phyloP scores from a whole-genome alignment of 176 grass and related monocot genomes.

The Stipa capillata region DNA sequence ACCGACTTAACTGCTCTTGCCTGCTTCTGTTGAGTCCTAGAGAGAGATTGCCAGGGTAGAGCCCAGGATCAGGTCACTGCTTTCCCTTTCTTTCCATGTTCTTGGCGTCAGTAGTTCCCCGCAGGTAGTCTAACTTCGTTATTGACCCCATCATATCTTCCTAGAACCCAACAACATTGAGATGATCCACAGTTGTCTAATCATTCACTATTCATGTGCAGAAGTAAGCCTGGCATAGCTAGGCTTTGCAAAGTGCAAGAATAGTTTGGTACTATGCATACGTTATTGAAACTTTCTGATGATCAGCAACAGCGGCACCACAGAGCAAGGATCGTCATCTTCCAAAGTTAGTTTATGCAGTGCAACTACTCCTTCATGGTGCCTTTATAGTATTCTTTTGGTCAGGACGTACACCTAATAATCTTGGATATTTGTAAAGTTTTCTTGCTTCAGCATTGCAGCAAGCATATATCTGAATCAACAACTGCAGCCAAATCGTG shows the following conservation, averaged over 20 bases:
- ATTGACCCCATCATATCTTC: neutral
- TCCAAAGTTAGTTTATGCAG: neutral
- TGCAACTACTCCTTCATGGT: neutral
- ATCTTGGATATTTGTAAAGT: neutral
- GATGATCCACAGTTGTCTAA: neutral
- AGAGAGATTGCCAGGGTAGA: neutral
- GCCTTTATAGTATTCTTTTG: neutral
- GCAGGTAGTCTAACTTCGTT: constrained; percentile 7
- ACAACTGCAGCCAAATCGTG: neutral
- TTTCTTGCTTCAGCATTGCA: neutral
- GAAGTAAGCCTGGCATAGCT: neutral
- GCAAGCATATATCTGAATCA: neutral
- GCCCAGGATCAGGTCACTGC: neutral
- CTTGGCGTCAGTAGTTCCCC: neutral
- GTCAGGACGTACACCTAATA: neutral
- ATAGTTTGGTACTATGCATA: neutral
- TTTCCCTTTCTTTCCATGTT: neutral
- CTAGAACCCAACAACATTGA: neutral
- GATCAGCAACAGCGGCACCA: neutral
- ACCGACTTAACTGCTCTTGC: constrained; percentile 10
- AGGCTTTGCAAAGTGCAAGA: neutral
- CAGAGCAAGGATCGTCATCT: neutral
- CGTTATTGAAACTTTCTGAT: neutral
- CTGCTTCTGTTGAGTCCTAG: neutral
- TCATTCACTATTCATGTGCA: neutral